Conservation (phyloP, 352 stramenopile species). For the Phytophthora ramorum region DNA sequence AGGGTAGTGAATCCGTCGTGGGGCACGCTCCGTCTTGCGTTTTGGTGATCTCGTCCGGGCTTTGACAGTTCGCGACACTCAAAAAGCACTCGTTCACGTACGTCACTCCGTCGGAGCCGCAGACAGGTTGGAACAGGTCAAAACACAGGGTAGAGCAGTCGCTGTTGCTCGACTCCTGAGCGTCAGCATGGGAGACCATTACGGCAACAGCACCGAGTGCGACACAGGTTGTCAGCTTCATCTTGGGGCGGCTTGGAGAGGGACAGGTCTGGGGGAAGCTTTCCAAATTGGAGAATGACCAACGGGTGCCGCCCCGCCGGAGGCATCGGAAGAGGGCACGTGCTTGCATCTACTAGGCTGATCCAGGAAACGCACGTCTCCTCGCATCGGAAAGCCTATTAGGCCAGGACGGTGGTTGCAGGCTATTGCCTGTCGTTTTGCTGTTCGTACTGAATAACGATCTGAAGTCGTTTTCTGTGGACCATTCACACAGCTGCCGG, state of each 20-base stretch:
- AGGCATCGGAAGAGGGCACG: background rate
- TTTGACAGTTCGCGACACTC: slow-evolving; percentile 10
- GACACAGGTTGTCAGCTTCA: slow-evolving; percentile 4
- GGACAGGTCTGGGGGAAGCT: background rate
- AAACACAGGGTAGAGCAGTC: slow-evolving; percentile 1
- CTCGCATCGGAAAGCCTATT: slow-evolving; percentile 2
- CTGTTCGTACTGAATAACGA: background rate
- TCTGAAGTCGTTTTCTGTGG: too few relatives aligned
- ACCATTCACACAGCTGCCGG: too few relatives aligned
- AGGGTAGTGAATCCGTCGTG: background rate
- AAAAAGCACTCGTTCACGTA: slow-evolving; percentile 22
- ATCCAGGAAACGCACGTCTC: slow-evolving; percentile 11
- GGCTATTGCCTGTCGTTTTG: slow-evolving; percentile 1
- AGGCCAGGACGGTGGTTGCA: background rate
- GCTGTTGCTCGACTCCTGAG: background rate
- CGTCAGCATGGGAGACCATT: background rate
- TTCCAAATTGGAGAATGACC: slow-evolving; percentile 14
- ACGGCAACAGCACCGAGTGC: background rate
- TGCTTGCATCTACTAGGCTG: slow-evolving; percentile 6
- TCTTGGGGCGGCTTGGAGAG: background rate
- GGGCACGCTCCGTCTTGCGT: background rate
- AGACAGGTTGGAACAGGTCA: slow-evolving; percentile 9
- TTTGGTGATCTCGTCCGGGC: slow-evolving; percentile 3
- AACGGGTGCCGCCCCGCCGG: background rate
- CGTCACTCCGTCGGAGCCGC: slow-evolving; percentile 22